Conservation (phyloP, 2,329 filamentous ascomycete genomes). For the Aspergillaceae sp. region DNA sequence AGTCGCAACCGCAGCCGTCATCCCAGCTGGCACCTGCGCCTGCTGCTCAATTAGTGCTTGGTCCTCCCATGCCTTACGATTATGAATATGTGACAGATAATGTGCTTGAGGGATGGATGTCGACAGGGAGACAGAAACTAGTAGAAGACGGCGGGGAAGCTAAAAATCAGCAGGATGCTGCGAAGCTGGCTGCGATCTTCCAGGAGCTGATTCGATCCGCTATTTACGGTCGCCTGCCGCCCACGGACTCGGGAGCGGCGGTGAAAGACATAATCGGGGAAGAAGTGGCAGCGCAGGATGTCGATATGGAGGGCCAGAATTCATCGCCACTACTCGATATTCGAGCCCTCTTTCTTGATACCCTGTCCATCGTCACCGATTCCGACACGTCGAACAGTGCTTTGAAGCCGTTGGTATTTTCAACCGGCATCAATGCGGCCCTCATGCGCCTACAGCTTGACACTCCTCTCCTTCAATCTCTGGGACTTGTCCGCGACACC, state of each 20-base stretch:
- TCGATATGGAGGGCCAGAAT: conserved; percentile 37
- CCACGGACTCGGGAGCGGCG: conserved; percentile 60
- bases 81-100: conserved; percentile 71
- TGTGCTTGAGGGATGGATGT: conserved; percentile 58
- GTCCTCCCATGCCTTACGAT: conserved; percentile 44
- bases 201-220: conserved; percentile 77
- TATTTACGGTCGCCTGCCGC: conserved; percentile 58
- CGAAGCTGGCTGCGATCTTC: conserved; percentile 63
- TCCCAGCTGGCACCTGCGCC: conserved; percentile 11
- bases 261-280: conserved; percentile 65
- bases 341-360: conserved; percentile 70
- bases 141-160: conserved; percentile 57
- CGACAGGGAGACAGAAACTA: conserved; percentile 57
- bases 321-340: conserved; percentile 45
- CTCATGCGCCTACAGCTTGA: conserved; percentile 80
- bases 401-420: conserved; percentile 60
- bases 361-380: conserved; percentile 69
- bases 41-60: conserved; percentile 11
- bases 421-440: conserved; percentile 61
- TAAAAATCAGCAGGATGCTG: conserved; percentile 57
- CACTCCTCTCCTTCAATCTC: conserved; percentile 59
- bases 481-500: conserved; percentile 75
- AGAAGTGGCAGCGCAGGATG: conserved; percentile 41
- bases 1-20: conserved; percentile 12
- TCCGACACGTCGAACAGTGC: conserved; percentile 51